Evolutionary conservation across 2,329 filamentous ascomycete species (phyloP), one percentile per base, ranked within the genome.

Genomic region (Huntiella abstrusa): DNA sequence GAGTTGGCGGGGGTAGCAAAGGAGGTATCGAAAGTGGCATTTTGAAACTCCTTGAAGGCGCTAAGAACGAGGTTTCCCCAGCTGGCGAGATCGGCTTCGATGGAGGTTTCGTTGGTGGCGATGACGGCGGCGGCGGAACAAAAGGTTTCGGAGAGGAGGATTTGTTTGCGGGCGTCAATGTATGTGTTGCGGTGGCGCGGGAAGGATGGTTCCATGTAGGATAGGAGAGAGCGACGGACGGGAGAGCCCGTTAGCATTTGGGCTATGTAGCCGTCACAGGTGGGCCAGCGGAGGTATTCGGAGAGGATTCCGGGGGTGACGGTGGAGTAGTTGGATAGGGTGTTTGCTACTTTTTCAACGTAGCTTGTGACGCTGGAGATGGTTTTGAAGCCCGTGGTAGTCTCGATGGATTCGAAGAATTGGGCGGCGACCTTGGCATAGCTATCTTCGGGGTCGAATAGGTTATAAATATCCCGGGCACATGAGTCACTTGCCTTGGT

Each of bases 261-360:
- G 15, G 12, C 36, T 5, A 49, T 40, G 32, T 41, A 47, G 28
- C 33, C 43, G 34, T 49, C 42, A 36, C 48, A 49, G 8, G 48
- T 43, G n/a, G 44, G 33, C 44, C 39, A 47, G 40, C 48, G 44
- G 4, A 49, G 32, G 11, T 46, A 49, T 3, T 43, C 40, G 11
- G 48, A 17, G 12, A 43, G 44, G 4, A 22, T 8, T 4, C 32
- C 41, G 13, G n/a, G 19, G 28, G 38, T 41, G n/a, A 42, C 19
- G 15, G 10, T 36, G 12, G 42, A 12, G 19, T 46, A 43, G 13
- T 34, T 41, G n/a, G 35, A 41, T 13, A 44, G 28, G 12, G 32
- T 33, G 10, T 28, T 37, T 13, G 46, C 16, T 13, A 43, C 22
- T 8, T 13, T 10, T 11, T 45, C 35, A 16, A 45, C 12, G 13